Evolutionary conservation across 495 filamentous ascomycete species (phyloP), one percentile per base, ranked within the genome.

Genomic region (Bathelium albidoporum): DNA sequence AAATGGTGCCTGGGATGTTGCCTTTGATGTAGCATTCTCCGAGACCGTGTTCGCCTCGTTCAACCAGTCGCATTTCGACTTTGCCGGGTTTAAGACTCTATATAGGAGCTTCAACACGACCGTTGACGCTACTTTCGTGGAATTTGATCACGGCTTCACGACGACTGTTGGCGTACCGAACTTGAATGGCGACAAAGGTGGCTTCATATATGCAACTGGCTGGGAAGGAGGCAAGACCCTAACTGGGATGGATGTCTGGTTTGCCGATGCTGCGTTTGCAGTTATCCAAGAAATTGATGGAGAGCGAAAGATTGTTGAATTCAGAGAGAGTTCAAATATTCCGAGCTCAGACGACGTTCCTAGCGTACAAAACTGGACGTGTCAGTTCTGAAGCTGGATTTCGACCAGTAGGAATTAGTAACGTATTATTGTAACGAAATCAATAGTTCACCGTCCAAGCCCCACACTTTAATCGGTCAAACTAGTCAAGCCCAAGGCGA

Each of bases 321-420:
- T 68, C 32, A 62, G 66, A 32, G 66, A 68, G 52, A 65, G 63
- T 60, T 59, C 43, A 32, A 68, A 68, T 32, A 65, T 68, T 34
- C 66, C 66, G 12, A 18, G 5, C 44, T 49, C 44, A 20, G 44
- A 20, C 5, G 22, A 49, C n/a, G 5, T 49, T 5, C 0, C 44
- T 12, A 20, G 14, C 5, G 22, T 20, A 16, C 44, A 49, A 20
- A 20, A 49, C n/a, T 49, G 44, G 44, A 49, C 1, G n/a, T 49
- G 44, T 20, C n/a, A n/a, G n/a, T n/a, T n/a, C n/a, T n/a, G n/a
- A n/a, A n/a, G n/a, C n/a, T n/a, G n/a, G n/a, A n/a, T n/a, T n/a
- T n/a, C n/a, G n/a, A n/a, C n/a, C n/a, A n/a, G n/a, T n/a, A n/a
- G n/a, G n/a, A n/a, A n/a, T n/a, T n/a, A n/a, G n/a, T n/a, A n/a